Evolutionary conservation across 2,329 filamentous ascomycete species (phyloP), one percentile per base, ranked within the genome.

Genomic region (Penicillium thymicola): DNA sequence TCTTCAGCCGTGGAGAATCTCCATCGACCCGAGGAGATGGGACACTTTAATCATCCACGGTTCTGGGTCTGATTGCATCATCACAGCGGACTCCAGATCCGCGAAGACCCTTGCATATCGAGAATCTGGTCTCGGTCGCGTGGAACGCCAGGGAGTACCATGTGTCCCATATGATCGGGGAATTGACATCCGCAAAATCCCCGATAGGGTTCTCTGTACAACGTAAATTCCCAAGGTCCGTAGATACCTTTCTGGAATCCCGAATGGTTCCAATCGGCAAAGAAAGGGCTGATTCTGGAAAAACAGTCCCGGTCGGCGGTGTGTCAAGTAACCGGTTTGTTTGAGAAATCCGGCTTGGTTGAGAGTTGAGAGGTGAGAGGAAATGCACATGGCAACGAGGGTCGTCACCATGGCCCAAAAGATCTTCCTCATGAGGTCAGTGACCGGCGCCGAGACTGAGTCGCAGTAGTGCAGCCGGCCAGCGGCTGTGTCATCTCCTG

Each of bases 381-480:
- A 52, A 28, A 27, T 34, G 34, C 27, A 46, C 18, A 43, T 58
- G 54, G 38, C 54, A 13, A 11, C 30, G 45, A 34, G 14, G 11
- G 41, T 45, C 46, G 28, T 11, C 32, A 48, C 34, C 55, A 55
- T 42, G 38, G 23, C 27, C 27, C 38, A 27, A 6, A 6, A 10
- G 1, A 13, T 11, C 14, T 18, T 9, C 16, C 41, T 66, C 63
- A 66, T 18, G 64, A 65, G 32, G 64, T 66, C 58, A 66, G 57
- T 3, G 64, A 66, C n/a, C 63, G 63, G 10, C 60, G 64, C 10
- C 63, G 64, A n/a, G 63, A 58, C 36, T 65, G 59, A 21, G 57
- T 64, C 2, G 63, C 49, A 41, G 55, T 45, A 16, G 51, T 45
- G 28, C 37, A 53, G 27, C 54, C 54, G 21, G 55, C 61, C 34